Evolutionary conservation across 495 filamentous ascomycete species (phyloP), one percentile per base, ranked within the genome.

Genomic region (Lasiosphaeriaceae sp.): DNA sequence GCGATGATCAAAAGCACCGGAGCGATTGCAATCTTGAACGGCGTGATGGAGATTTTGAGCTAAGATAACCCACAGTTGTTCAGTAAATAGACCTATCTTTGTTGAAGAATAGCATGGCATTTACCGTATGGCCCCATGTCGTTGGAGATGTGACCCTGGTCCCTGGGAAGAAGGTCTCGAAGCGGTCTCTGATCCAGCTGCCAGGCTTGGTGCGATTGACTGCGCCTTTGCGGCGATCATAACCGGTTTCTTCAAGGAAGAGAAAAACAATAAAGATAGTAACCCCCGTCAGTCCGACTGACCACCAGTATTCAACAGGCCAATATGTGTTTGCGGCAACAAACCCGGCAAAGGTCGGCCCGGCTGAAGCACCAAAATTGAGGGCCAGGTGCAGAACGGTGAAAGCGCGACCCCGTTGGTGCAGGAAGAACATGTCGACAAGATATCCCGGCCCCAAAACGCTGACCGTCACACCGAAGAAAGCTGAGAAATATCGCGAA

Each of bases 381-480:
- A 78, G 66, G 0, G 65, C 54, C 57, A 77, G 69, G 26, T 78
- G 67, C 17, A 78, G 67, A 11, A 68, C 60, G 2, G 71, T 74
- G 50, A 80, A 81, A 5, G 78, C 77, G 20, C 64, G 43, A 17
- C 84, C 84, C 50, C 84, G 72, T 58, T 86, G 82, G 62, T 87
- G 83, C 2, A 85, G 72, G 65, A 86, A 86, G 67, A 83, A 78
- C 52, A 86, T 57, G 37, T 62, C 59, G 23, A 62, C 55, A 5
- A 58, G 55, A 31, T 54, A 57, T 17, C 54, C 31, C 2, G 59
- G 59, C 8, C 59, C 55, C 2, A 62, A 76, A 47, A 86, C 83
- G 5, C 81, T 74, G 54, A 86, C 83, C 31, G 86, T 77, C 50
- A 82, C 81, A 16, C 82, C 84, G 73, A 86, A 82, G 59, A 86